phyloP scores from a whole-genome alignment of 192 early-diverging fungal genomes.

The Coemansia asiatica region DNA sequence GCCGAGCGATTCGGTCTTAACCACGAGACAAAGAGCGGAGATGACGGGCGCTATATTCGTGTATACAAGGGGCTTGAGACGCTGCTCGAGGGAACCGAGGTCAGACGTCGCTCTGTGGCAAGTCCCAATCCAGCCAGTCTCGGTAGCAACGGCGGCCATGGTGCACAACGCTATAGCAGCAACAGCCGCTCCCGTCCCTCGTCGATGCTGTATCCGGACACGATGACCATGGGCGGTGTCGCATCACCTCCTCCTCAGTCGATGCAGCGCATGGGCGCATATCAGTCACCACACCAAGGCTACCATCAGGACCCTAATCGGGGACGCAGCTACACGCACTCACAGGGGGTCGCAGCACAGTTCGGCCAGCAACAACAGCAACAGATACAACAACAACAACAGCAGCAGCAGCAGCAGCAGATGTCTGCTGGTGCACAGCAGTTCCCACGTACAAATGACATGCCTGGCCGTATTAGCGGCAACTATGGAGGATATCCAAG shows the following conservation, averaged over 20 bases:
- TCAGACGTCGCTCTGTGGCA: constrained; percentile 45
- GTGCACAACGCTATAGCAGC: constrained; percentile 29
- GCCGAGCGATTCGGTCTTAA: constrained; percentile 68
- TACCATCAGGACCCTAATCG: constrained; percentile 40
- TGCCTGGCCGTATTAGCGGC: constrained; percentile 50
- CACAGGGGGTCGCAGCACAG: constrained; percentile 35
- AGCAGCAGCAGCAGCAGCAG: constrained; percentile 33
- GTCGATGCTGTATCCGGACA: constrained; percentile 54
- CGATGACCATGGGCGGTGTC: constrained; percentile 44
- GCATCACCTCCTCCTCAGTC: constrained; percentile 30
- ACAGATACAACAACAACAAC: constrained; percentile 28
- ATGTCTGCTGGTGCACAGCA: constrained; percentile 9
- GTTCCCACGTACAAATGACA: constrained; percentile 36
- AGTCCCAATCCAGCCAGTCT: constrained; percentile 19
- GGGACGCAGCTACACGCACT: constrained; percentile 49
- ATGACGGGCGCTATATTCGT: constrained; percentile 43
- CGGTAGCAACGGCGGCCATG: constrained; percentile 9
- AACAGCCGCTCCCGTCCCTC: constrained; percentile 40
- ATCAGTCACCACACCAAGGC: constrained; percentile 24
- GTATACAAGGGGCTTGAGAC: constrained; percentile 55
- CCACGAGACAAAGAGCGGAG: constrained; percentile 54
- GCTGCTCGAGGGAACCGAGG: constrained; percentile 50
- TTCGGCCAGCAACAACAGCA: constrained; percentile 21
- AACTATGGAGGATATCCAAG: constrained; percentile 58
- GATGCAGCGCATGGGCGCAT: constrained; percentile 30